Evolutionary conservation across 1,284 basidiomycete genomes (phyloP).

Genomic region (Peniophora sp.): DNA sequence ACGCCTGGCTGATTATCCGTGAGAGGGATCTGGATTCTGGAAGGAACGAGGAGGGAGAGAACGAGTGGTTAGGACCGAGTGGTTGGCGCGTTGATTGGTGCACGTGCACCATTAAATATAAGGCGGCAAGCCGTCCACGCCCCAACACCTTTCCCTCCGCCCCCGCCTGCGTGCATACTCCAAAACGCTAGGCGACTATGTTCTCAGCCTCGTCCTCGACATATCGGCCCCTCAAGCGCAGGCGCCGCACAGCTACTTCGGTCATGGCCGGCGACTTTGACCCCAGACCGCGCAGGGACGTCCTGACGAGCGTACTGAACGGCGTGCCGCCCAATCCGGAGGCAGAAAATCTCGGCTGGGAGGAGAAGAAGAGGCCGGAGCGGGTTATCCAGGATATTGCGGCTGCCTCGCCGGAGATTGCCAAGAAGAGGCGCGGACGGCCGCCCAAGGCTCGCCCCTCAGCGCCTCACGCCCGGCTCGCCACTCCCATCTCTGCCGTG

Average conservation of each 20-base stretch:
- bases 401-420: background rate
- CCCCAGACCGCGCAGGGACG: slow-evolving; percentile 55
- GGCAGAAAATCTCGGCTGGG: slow-evolving; percentile 51
- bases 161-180: slow-evolving; percentile 21
- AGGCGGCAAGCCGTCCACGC: background rate
- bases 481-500: slow-evolving; percentile 2
- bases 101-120: background rate
- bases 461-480: slow-evolving; percentile 8
- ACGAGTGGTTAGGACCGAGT: too few relatives aligned
- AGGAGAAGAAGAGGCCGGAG: slow-evolving; percentile 28
- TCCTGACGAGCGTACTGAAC: slow-evolving; percentile 68
- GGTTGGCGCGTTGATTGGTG: too few relatives aligned
- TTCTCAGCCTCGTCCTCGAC: slow-evolving; percentile 22
- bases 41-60: too few relatives aligned
- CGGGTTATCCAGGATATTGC: background rate
- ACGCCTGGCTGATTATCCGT: too few relatives aligned
- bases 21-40: too few relatives aligned
- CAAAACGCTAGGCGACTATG: slow-evolving; percentile 19
- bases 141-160: slow-evolving; percentile 11
- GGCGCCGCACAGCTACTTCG: slow-evolving; percentile 61
- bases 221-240: slow-evolving; percentile 34
- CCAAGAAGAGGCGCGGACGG: slow-evolving; percentile 20
- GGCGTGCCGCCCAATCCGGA: slow-evolving; percentile 57
- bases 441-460: slow-evolving; percentile 8
- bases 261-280: slow-evolving; percentile 71